Percentiles rank a stretch among this genome's conserved stretches.
Evolutionary conservation across 2,329 filamentous ascomycete species (phyloP).

Genomic region (Grosmannia penicillata): DNA sequence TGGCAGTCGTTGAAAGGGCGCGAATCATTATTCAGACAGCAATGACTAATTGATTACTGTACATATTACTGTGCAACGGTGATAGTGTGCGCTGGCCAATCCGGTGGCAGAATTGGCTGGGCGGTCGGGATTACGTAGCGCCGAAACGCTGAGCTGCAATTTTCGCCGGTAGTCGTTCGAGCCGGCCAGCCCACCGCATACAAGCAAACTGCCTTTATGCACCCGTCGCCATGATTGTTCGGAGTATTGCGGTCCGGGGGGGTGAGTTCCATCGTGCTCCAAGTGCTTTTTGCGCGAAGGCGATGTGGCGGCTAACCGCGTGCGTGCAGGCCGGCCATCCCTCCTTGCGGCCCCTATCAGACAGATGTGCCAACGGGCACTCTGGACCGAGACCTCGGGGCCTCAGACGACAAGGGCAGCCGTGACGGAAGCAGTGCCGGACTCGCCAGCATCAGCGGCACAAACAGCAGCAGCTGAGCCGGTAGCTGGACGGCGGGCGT

Average conservation of each 20-base stretch:
- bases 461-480: too few species aligned
- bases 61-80: too few species aligned
- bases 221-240: constrained; percentile 35
- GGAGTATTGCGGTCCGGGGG: constrained; percentile 38
- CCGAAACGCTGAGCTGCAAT: constrained; percentile 3
- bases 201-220: background rate
- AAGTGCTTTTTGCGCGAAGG: background rate
- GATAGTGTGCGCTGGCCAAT: too few species aligned
- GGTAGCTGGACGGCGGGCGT: background rate
- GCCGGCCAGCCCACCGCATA: background rate
- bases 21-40: too few species aligned
- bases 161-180: background rate
- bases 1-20: too few species aligned
- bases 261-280: constrained; percentile 22
- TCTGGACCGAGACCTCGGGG: constrained; percentile 19
- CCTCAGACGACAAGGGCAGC: constrained; percentile 5
- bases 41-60: too few species aligned
- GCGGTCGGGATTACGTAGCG: background rate
- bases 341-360: constrained; percentile 21
- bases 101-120: background rate
- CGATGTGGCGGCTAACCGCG: background rate
- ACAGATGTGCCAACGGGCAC: constrained; percentile 21
- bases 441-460: too few species aligned
- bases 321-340: constrained; percentile 39
- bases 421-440: background rate